A percentile compares a stretch with the other conserved stretches of the same genome.
phyloP scores from a whole-genome alignment of 495 filamentous ascomycete species.

The Hypoxylon crocopeplum region DNA sequence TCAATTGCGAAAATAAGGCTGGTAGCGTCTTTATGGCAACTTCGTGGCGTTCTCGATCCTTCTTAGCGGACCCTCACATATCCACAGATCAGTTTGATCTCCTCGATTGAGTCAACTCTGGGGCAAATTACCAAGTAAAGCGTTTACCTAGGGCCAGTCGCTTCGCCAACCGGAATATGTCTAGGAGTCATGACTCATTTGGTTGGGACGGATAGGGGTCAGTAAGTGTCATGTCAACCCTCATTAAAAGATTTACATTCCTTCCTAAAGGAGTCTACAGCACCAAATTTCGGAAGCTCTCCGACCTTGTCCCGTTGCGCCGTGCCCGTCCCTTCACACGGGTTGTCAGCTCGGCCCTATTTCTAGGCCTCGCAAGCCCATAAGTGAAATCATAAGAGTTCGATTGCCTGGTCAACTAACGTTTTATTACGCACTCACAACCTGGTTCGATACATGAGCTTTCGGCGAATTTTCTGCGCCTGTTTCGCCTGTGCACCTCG shows the following conservation, averaged over 20 bases:
- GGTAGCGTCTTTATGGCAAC: constrained; percentile 11
- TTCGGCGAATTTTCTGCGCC: constrained; percentile 9
- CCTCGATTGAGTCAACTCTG: constrained; percentile 19
- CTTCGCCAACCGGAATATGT: constrained; percentile 25
- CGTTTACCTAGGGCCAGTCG: constrained; percentile 13
- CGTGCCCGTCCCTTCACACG: background rate
- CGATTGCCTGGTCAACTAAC: constrained; percentile 14
- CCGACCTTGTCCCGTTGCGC: background rate
- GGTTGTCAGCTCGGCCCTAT: constrained; percentile 3
- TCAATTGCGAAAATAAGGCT: constrained; percentile 14
- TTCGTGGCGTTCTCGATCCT: constrained; percentile 17
- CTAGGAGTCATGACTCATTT: constrained; percentile 16
- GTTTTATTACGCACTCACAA: constrained; percentile 2
- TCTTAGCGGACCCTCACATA: constrained; percentile 17
- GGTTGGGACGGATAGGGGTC: constrained; percentile 9
- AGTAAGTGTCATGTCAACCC: constrained; percentile 2
- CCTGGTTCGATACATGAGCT: constrained; percentile 1
- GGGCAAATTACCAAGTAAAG: constrained; percentile 17
- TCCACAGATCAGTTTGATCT: constrained; percentile 4
- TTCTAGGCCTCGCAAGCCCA: background rate
- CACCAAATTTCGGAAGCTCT: background rate
- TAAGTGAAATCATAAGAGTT: constrained; percentile 11
- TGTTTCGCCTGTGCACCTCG: constrained; percentile 11
- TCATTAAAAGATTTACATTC: background rate
- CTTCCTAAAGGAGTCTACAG: background rate